Evolutionary conservation across 495 filamentous ascomycete genomes (phyloP), one percentile per base, ranked within the genome.

Genomic region (Hyaloscypha finlandica): DNA sequence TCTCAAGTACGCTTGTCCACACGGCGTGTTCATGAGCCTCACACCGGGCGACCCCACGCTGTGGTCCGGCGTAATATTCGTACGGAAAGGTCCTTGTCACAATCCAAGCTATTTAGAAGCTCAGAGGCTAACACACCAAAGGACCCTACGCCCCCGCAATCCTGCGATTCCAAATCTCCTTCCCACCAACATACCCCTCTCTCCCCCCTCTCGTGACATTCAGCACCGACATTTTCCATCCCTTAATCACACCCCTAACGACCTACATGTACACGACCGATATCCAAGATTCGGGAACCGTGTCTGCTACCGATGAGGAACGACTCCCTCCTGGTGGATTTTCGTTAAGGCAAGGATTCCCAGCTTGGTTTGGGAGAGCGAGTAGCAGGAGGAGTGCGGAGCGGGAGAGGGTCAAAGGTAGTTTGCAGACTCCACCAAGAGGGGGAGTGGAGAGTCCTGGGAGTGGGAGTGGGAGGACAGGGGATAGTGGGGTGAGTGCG

Each of bases 61-160:
- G 33, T 98, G 94, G 94, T 88, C 85, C 61, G 93, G 93, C n/a
- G 88, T 96, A 8, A 79, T 97, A 6, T 97, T 97, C 73, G 87
- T 96, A 60, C 91, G 93, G 45, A 90, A 90, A 81, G 94, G 94
- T 91, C 75, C 59, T 37, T 70, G 31, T 19, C 32, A 14, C 31
- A 20, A 12, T 66, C 57, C 66, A 8, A 14, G 2, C 60, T 32
- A 51, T n/a, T 58, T 32, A 2, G 14, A 4, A 9, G n/a, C 29
- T 48, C 8, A 42, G 22, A 11, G 19, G 22, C n/a, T 19, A 8
- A 12, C 6, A 12, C 8, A 51, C 4, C 55, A 9, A 68, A 94
- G 93, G 94, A 22, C 95, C 94, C 19, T 98, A 97, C 79, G 85
- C 91, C 35, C 87, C 89, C 37, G 92, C 94, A 31, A 85, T 97